Evolutionary conservation across 352 stramenopile species (phyloP).

Genomic region (Pythium brachiatum): DNA sequence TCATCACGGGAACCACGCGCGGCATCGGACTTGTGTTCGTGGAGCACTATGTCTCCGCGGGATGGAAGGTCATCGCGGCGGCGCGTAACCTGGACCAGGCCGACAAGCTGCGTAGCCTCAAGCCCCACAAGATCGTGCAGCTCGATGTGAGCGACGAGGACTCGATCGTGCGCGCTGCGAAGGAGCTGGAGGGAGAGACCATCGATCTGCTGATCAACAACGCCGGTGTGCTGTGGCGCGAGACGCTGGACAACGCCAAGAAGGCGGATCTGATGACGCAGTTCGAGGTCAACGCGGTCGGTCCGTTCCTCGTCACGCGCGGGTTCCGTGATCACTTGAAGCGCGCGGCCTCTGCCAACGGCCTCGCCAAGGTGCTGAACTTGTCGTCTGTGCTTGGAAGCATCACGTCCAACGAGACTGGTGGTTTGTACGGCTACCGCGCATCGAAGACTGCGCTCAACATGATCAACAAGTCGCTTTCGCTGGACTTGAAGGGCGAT

Average conservation of each 20-base stretch:
- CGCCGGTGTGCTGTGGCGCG: constrained; percentile 39
- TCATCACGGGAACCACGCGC: constrained; percentile 31
- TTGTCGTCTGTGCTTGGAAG: constrained; percentile 51
- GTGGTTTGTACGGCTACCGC: constrained; percentile 58
- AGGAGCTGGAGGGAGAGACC: constrained; percentile 35
- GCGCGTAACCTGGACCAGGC: constrained; percentile 22
- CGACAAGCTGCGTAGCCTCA: constrained; percentile 32
- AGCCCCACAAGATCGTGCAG: constrained; percentile 39
- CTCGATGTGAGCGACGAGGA: constrained; percentile 43
- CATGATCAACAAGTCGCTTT: constrained; percentile 46
- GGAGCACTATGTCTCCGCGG: constrained; percentile 19
- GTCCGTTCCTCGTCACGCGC: constrained; percentile 54
- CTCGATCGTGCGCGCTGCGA: constrained; percentile 35
- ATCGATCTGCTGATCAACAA: constrained; percentile 71
- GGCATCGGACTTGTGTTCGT: constrained; percentile 30
- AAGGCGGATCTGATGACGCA: constrained; percentile 51
- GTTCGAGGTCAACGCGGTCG: constrained; percentile 65
- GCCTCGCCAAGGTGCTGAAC: constrained; percentile 33
- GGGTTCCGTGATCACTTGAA: constrained; percentile 44
- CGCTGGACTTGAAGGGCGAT: constrained; percentile 39
- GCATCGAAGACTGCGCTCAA: constrained; percentile 72
- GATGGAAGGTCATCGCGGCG: constrained; percentile 27
- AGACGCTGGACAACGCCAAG: constrained; percentile 27
- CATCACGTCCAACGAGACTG: constrained; percentile 38
- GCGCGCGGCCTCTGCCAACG: constrained; percentile 17